Evolutionary conservation across 805 yeast species (phyloP), one percentile per base, ranked within the genome.

Genomic region (Saccharomyces paradoxus): DNA sequence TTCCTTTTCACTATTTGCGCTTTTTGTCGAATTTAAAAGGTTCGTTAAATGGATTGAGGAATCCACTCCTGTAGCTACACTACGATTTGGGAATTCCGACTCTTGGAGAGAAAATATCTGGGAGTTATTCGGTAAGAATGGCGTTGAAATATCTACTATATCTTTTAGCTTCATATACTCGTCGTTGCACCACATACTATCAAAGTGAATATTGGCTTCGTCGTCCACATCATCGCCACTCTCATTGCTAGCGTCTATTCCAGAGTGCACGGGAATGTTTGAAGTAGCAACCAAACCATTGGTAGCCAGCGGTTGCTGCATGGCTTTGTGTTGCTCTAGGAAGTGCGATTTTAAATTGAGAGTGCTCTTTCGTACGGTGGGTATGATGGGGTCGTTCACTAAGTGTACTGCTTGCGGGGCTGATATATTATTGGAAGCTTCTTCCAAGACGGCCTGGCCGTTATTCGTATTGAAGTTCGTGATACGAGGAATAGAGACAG

Each of bases 151-250:
- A 17, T 47, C 50, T 3, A 63, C 49, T 12, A 65, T 53, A 51
- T 63, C 61, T 29, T 63, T 62, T 28, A 66, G 44, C 46, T 61
- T 62, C 57, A 58, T 58, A 37, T 65, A 61, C 50, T 65, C 69
- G 27, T 59, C 61, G 28, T 61, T 81, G 74, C 52, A 84, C 86
- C 76, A 83, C 76, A 56, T 80, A 71, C 71, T 81, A 21, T 82
- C 77, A 47, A 83, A 79, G 17, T 58, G 44, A 17, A 17, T 37
- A 37, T 55, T 17, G 50, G 21, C 9, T 46, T 46, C 49, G 14
- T 26, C 29, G 17, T 47, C 41, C 6, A 14, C 24, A 14, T 29
- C 37, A 26, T 47, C 26, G 26, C 17, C 24, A 37, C 17, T 17
- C 12, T 37, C 24, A 37, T 17, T 17, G 8, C 24, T 9, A 8